Base-by-base conservation (phyloP, 345 rosid genomes). In the Noccaea caerulescens region DNA sequence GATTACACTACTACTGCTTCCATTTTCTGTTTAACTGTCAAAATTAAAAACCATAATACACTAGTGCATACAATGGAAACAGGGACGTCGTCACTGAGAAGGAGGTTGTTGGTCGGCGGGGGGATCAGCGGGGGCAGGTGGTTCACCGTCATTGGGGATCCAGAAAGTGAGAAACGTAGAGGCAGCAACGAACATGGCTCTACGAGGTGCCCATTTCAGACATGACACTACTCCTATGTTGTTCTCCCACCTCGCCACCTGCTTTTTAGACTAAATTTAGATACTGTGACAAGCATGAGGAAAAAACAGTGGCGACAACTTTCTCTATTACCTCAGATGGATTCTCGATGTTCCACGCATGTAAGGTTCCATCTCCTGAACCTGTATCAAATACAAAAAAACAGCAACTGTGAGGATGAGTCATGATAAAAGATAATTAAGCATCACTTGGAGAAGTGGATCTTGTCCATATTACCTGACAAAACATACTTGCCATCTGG, bases 191-290 rank as follows among this genome's bases (percentile, higher is more conserved):
- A 94, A 87, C 97, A 94, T 87, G 44, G 79, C 93, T 46, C 98
- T 79, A 13, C 93, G 93, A 54, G 98, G 98, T 46, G 99, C 96
- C 98, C 99, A 94, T 71, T 91, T 91, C 84, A 92, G 77, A 82
- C 95, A 88, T 4, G 93, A 76, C 38, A 88, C 76, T 44, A 94
- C 80, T 7, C 99, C 98, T 52, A 89, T 87, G 76, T 85, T 84
- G 80, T 88, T 88, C 59, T 84, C 86, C 99, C 93, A 92, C 50
- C 78, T 66, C 6, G 88, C 85, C 70, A 94, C 91, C 98, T 91
- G 62, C 38, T n/a, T 57, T 63, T 51, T n/a, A 20, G 20, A 42
- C 43, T 23, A 32, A 13, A 11, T 14, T 44, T 75, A 75, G 63
- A 58, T 50, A 58, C 7, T 27, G 45, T 66, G 37, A 44, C 56